A percentile compares a stretch with the other conserved stretches of the same genome.
phyloP scores from a whole-genome alignment of 148 eudicot genomes.

The Fagopyrum esculentum region DNA sequence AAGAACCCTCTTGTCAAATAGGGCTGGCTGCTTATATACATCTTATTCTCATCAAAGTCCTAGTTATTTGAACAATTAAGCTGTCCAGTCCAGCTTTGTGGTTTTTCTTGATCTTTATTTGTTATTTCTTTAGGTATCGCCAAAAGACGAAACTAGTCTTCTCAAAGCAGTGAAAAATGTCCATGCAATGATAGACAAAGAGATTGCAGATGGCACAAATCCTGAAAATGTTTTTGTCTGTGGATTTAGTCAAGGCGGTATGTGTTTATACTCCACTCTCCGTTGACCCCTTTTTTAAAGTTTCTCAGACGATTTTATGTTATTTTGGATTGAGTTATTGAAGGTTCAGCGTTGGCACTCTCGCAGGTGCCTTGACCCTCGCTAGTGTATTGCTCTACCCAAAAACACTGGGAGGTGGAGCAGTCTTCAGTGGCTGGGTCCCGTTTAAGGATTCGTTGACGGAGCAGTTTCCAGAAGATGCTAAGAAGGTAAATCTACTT shows the following conservation, averaged over 20 bases:
- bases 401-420: constrained; percentile 88
- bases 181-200: constrained; percentile 82
- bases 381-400: constrained; percentile 93
- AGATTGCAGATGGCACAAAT: constrained; percentile 65
- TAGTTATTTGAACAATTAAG: no score
- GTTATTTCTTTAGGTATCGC: constrained; percentile 53
- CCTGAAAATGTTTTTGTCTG: constrained; percentile 89
- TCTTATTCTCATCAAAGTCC: not conserved
- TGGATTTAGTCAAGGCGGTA: constrained; percentile 99
- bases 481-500: constrained; percentile 56
- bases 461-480: constrained; percentile 58
- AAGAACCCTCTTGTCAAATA: not conserved
- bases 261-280: not conserved
- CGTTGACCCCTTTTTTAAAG: not conserved
- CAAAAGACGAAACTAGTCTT: constrained; percentile 58
- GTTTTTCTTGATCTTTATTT: no score
- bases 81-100: not conserved
- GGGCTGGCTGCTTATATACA: not conserved
- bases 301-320: not conserved
- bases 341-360: not conserved
- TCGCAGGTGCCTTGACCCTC: constrained; percentile 88
- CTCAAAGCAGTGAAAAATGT: constrained; percentile 76
- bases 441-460: constrained; percentile 67
- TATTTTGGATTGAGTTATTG: not conserved
- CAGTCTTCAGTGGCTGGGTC: constrained; percentile 97